Evolutionary conservation across 2,329 filamentous ascomycete species (phyloP), one percentile per base, ranked within the genome.

Genomic region (Beauveria pseudobassiana): DNA sequence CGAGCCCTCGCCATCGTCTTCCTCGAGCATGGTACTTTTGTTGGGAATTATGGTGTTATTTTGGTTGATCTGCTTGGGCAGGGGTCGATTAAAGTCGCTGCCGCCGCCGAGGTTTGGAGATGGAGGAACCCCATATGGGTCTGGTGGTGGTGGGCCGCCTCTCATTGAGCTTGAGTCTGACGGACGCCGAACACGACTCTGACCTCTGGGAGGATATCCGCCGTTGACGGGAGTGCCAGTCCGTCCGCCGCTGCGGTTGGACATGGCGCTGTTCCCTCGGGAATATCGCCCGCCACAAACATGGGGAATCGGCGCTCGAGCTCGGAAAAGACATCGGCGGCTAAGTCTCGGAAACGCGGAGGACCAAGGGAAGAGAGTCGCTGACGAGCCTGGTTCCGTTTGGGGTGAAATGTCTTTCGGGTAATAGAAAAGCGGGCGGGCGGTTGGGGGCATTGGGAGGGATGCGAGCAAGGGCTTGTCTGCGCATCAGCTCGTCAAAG

Each of bases 11-110:
- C 91, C 90, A 67, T 96, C 92, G 66, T 96, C 93, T 71, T 98
- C 95, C 73, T 99, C 95, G 1, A 98, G 86, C 87, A 98, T 93
- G 0, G 90, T 97, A 69, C 93, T 96, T 77, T 98, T 99, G 72
- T 97, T 98, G 0, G 95, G 95, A 38, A 98, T 89, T 69, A 98
- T 96, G 0, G 92, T 98, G 71, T 96, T 98, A 71, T 89, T 93
- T 72, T 96, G 93, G 53, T 75, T 76, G 66, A 96, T 92, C 43
- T 92, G 92, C 72, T 96, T 96, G 18, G 90, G 89, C 66, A 90
- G 84, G 5, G 93, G 93, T 51, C 90, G 83, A 48, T 88, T 87
- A 65, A 86, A 89, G 58, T 89, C 86, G 68, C 86, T 85, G 52
- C 86, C 85, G 52, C 81, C 81, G 7, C 78, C 79, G 54, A 84